Base-by-base conservation (phyloP, 495 filamentous ascomycete genomes). In the Lindgomyces ingoldianus region DNA sequence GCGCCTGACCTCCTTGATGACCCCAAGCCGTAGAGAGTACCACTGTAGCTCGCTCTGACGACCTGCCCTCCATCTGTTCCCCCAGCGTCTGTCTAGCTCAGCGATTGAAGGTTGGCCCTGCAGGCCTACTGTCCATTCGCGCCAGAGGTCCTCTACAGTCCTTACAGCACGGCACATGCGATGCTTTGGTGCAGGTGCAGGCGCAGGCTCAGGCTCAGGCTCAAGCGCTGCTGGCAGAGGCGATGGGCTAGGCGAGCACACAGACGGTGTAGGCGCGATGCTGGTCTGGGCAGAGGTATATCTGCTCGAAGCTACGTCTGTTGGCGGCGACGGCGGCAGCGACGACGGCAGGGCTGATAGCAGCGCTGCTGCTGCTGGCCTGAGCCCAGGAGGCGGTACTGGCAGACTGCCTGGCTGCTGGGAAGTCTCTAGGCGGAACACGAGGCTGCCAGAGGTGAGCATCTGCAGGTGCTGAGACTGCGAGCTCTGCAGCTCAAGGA, bases 11-110 rank as follows among this genome's bases (percentile, higher is more conserved):
- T 55, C 51, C 29, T 55, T 55, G 29, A 55, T 55, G 14, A 39
- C 57, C 57, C 50, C 45, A 21, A 60, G 42, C 42, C 22, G 19
- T 14, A 60, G 57, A 18, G 57, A 60, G 57, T 51, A 60, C 57
- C 45, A 60, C 45, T 60, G 42, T 24, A 60, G 57, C 57, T 49
- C 45, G 24, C 25, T 60, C 44, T 39, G 45, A 11, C 45, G 45
- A 22, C 57, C 57, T 45, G 55, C 33, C 41, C 55, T 58, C 41
- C 24, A 58, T 16, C 55, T 45, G 24, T 29, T 58, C 27, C 55
- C 55, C 39, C 24, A 58, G 42, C 25, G 16, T 19, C 16, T 58
- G 26, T 58, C 55, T 58, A 58, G 55, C 25, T 45, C 8, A 27
- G 36, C 18, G 44, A 49, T 49, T 22, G 42, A 48, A 47, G 44